A percentile compares a stretch with the other conserved stretches of the same genome.
Evolutionary conservation across 2,329 filamentous ascomycete species (phyloP).

Genomic region (Penicillium sp.): DNA sequence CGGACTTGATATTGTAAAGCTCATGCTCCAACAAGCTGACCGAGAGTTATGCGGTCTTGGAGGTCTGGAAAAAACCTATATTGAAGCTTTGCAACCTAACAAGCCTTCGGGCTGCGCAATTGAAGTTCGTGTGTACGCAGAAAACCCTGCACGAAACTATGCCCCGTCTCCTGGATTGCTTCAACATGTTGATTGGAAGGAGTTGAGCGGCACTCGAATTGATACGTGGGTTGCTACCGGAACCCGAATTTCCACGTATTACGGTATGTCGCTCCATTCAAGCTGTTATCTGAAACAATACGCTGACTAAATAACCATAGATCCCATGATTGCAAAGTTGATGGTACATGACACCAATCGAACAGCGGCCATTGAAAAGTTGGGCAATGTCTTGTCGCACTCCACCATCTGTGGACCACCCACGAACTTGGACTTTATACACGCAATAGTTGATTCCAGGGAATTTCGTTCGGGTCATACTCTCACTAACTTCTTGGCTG

Average conservation of each 20-base stretch:
- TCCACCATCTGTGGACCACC: no score
- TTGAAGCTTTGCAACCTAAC: neutral
- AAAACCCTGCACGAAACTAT: constrained; percentile 5
- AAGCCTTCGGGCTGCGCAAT: neutral
- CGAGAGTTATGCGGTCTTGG: constrained; percentile 7
- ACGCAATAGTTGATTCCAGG: no score
- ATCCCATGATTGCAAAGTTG: constrained; percentile 6
- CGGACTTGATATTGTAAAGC: constrained; percentile 44
- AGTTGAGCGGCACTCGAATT: constrained; percentile 1
- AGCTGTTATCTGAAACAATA: no score
- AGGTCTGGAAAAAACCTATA: no score
- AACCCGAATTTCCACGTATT: no score
- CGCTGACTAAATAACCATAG: no score
- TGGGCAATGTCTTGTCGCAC: no score
- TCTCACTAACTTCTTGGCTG: no score
- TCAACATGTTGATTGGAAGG: neutral
- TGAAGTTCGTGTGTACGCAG: constrained; percentile 10
- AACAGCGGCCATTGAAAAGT: no score
- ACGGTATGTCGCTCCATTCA: no score
- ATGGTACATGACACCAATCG: neutral
- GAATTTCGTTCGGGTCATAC: no score
- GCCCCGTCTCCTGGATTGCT: neutral
- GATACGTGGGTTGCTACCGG: constrained; percentile 9
- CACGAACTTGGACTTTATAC: no score
- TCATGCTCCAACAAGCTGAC: neutral